phyloP scores from a whole-genome alignment of 371 early-diverging fungal species.

The Chytridiales sp. region DNA sequence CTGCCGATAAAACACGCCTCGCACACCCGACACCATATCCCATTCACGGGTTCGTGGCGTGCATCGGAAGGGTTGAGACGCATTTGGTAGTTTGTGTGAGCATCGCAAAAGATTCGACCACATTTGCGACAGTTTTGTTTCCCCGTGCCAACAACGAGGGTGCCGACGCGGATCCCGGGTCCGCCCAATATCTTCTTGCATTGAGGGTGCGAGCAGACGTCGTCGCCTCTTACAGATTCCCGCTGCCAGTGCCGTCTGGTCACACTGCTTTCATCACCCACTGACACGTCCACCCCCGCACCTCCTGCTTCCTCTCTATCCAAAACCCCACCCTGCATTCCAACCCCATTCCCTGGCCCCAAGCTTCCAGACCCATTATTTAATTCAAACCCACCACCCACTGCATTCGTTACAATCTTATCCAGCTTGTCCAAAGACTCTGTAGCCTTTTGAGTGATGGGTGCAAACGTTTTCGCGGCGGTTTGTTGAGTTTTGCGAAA shows the following conservation, averaged over 20 bases:
- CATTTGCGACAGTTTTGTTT: slow-evolving; percentile 52
- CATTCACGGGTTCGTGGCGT: slow-evolving; percentile 68
- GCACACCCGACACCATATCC: slow-evolving; percentile 78
- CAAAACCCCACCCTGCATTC: no score
- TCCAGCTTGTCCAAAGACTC: neutral
- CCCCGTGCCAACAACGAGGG: slow-evolving; percentile 17
- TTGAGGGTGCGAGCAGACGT: slow-evolving; percentile 18
- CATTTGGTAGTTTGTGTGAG: slow-evolving; percentile 69
- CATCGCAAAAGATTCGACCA: slow-evolving; percentile 69
- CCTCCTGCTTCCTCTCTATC: no score
- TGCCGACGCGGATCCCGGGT: slow-evolving; percentile 16
- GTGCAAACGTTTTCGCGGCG: slow-evolving; percentile 7
- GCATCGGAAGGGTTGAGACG: slow-evolving; percentile 61
- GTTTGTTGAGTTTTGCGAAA: slow-evolving; percentile 24
- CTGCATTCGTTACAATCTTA: neutral
- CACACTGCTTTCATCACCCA: slow-evolving; percentile 11
- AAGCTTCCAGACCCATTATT: slow-evolving; percentile 8
- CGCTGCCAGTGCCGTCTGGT: slow-evolving; percentile 36
- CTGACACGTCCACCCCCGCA: neutral
- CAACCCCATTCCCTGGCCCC: no score
- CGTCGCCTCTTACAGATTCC: slow-evolving; percentile 14
- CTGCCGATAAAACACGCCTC: slow-evolving; percentile 60
- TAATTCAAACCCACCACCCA: slow-evolving; percentile 6
- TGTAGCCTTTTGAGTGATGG: neutral
- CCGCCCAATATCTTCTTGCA: slow-evolving; percentile 30